Conservation (phyloP, 1,284 basidiomycete genomes). For the Leccinum solheimii region DNA sequence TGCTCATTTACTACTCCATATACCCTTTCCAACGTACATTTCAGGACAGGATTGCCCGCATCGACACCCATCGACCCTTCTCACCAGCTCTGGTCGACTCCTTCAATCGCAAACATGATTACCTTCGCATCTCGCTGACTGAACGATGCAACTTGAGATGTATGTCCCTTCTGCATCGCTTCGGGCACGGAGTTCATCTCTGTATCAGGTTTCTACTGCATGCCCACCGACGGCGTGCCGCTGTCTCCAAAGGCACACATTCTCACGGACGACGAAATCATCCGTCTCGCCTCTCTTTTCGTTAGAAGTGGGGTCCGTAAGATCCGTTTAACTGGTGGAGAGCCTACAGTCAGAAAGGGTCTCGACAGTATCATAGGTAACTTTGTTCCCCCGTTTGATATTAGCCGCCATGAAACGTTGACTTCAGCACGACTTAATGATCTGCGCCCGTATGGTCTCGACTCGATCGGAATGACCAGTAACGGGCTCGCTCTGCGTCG, state of each 20-base stretch:
- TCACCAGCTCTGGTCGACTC: slow-evolving; percentile 64
- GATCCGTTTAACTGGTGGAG: slow-evolving; percentile 86
- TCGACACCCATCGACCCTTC: slow-evolving; percentile 50
- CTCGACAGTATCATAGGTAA: slow-evolving; percentile 70
- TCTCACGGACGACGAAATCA: slow-evolving; percentile 74
- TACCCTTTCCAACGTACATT: neutral
- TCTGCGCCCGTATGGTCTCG: slow-evolving; percentile 60
- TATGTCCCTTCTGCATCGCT: slow-evolving; percentile 35
- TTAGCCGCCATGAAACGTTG: slow-evolving; percentile 16
- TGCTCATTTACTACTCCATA: neutral
- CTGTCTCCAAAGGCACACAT: slow-evolving; percentile 71
- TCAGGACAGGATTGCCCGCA: slow-evolving; percentile 47
- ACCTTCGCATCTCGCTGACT: slow-evolving; percentile 83
- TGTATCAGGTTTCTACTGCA: slow-evolving; percentile 80
- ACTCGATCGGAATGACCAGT: slow-evolving; percentile 83
- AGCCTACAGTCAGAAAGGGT: slow-evolving; percentile 84
- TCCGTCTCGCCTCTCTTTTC: slow-evolving; percentile 76
- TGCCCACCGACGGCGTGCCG: slow-evolving; percentile 81
- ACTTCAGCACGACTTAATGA: slow-evolving; percentile 53
- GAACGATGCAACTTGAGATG: slow-evolving; percentile 88
- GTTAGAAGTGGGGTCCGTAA: slow-evolving; percentile 83
- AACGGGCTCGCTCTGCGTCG: slow-evolving; percentile 81
- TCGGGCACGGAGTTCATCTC: neutral
- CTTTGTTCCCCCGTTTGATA: neutral
- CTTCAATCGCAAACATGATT: slow-evolving; percentile 73